Conservation (phyloP, 2,329 filamentous ascomycete species). For the Xylariaceae sp. region DNA sequence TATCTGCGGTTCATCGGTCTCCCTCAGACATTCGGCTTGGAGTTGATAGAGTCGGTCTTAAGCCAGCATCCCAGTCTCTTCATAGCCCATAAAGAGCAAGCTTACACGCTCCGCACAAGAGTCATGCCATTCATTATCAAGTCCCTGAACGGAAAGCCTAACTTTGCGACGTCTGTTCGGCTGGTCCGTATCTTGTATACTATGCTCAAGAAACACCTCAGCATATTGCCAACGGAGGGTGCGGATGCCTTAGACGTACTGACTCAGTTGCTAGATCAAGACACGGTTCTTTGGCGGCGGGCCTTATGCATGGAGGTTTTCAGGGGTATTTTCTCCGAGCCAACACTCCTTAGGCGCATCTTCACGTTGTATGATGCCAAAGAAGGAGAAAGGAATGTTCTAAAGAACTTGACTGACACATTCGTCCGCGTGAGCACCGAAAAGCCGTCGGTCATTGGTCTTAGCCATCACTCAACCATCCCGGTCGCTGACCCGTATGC, state of each 20-base stretch:
- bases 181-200: constrained; percentile 79
- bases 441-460: constrained; percentile 80
- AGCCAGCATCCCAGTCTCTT: constrained; percentile 82
- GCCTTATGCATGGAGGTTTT: constrained; percentile 89
- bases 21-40: constrained; percentile 77
- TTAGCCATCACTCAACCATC: constrained; percentile 82
- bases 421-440: constrained; percentile 93
- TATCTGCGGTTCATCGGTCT: constrained; percentile 76
- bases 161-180: constrained; percentile 77
- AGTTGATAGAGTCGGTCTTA: constrained; percentile 86
- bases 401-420: constrained; percentile 76
- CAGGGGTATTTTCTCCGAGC: constrained; percentile 76
- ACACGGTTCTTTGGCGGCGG: constrained; percentile 78
- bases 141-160: constrained; percentile 69
- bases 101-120: constrained; percentile 67
- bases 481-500: constrained; percentile 58
- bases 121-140: constrained; percentile 81
- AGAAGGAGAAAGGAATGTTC: constrained; percentile 65
- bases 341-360: constrained; percentile 70
- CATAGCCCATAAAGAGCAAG: constrained; percentile 70
- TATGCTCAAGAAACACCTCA: constrained; percentile 71
- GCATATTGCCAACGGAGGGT: constrained; percentile 69
- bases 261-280: constrained; percentile 82
- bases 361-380: constrained; percentile 74
- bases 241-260: constrained; percentile 76